These are phyloP conservation scores for Mycena metata DNA, from an alignment of 768 basidiomycete species.

Conservation along the genomic window DNA sequence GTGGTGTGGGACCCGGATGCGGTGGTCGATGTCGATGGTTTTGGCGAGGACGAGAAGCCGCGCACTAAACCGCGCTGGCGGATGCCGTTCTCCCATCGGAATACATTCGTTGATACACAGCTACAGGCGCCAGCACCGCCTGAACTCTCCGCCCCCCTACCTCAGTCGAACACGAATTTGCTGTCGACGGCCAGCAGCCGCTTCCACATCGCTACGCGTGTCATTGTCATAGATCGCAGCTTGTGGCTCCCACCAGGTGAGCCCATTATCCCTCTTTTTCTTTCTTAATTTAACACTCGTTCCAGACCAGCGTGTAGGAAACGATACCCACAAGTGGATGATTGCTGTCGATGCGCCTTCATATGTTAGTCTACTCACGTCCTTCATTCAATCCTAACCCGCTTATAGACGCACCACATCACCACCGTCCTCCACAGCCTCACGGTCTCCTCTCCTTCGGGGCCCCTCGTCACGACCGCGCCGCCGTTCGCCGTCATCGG, in stretches of 20 bases:
- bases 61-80: slow-evolving; percentile 48
- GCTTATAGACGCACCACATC: slow-evolving; percentile 56
- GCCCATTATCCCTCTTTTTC: slow-evolving; percentile 10
- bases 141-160: neutral
- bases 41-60: slow-evolving; percentile 26
- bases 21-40: slow-evolving; percentile 54
- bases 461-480: slow-evolving; percentile 41
- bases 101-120: slow-evolving; percentile 25
- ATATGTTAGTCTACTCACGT: slow-evolving; percentile 53
- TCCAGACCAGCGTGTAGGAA: slow-evolving; percentile 48
- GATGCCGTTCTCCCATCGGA: slow-evolving; percentile 54
- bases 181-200: slow-evolving; percentile 51
- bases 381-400: slow-evolving; percentile 10
- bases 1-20: slow-evolving; percentile 55
- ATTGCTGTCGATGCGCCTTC: slow-evolving; percentile 66
- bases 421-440: slow-evolving; percentile 59
- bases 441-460: slow-evolving; percentile 49
- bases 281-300: slow-evolving; percentile 11
- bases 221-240: slow-evolving; percentile 63
- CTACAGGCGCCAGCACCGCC: neutral
- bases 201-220: slow-evolving; percentile 64
- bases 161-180: slow-evolving; percentile 8
- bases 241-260: slow-evolving; percentile 60
- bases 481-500: slow-evolving; percentile 65
- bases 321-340: slow-evolving; percentile 68